Evolutionary conservation across 2,329 filamentous ascomycete genomes (phyloP), one percentile per base, ranked within the genome.

Genomic region (Colletotrichum viniferum): DNA sequence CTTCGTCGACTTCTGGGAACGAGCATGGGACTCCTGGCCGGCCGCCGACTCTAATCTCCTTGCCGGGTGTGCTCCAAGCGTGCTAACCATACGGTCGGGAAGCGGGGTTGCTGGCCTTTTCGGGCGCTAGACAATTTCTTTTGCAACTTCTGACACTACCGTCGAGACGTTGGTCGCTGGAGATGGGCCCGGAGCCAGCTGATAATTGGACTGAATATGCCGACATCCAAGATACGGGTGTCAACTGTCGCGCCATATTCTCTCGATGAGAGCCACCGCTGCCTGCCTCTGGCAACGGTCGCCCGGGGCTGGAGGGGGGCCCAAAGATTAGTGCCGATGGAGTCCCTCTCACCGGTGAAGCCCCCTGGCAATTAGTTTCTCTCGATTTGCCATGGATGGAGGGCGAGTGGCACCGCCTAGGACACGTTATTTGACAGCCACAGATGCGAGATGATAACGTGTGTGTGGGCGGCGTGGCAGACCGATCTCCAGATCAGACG

Each of bases 401-500:
- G 61, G 62, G 26, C 58, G 56, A 61, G 34, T 66, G 60, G 48
- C 48, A 64, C 71, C 52, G 43, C 38, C 24, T 36, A 64, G 43
- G 36, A 38, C 60, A 74, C 52, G 32, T 34, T 69, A 64, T 69
- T 74, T 60, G 60, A 56, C 36, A 58, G 43, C 24, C 21, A 14
- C 24, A 64, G 43, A 76, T 76, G 65, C 60, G 64, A 76, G 73
- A 76, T 69, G 71, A 55, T 60, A 38, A 70, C 60, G 74, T 60
- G 61, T 66, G 73, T 55, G 69, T 69, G 74, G 75, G 58, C 58
- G 36, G 61, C 67, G 68, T 76, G 75, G 67, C 48, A 74, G 68
- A 67, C 60, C 76, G 76, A 77, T 77, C 74, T 74, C 76, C 74
- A 76, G 76, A 77, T 77, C 76, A 74, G 74, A 77, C 62, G 74